These are phyloP conservation scores for Coemansia umbellata DNA, from an alignment of 192 early-diverging fungal species.

Conservation along the genomic window DNA sequence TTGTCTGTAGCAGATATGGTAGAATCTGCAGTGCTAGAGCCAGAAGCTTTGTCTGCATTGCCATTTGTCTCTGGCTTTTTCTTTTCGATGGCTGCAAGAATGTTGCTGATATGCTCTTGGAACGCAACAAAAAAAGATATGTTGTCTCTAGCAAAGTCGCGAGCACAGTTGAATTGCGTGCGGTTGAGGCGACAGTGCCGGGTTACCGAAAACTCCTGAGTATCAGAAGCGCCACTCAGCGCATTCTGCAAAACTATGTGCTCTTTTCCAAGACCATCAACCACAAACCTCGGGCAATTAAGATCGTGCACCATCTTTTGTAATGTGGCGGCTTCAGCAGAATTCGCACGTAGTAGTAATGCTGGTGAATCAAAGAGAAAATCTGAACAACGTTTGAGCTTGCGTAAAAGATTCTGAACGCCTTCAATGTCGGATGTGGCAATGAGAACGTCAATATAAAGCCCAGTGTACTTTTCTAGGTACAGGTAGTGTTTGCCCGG, in stretches of 20 bases:
- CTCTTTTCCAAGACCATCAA: slow-evolving; percentile 20
- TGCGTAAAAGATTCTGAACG: slow-evolving; percentile 29
- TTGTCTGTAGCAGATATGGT: background rate
- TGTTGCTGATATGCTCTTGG: slow-evolving; percentile 1
- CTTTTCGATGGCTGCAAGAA: background rate
- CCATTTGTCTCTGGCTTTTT: background rate
- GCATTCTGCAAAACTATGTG: slow-evolving; percentile 28
- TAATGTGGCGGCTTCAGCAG: slow-evolving; percentile 16
- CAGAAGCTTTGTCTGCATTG: background rate
- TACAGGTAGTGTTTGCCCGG: slow-evolving; percentile 50
- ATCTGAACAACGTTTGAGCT: slow-evolving; percentile 35
- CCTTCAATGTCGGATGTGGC: slow-evolving; percentile 35
- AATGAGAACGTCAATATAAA: slow-evolving; percentile 33
- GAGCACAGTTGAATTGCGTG: slow-evolving; percentile 28
- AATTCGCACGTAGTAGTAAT: background rate
- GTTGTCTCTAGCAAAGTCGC: slow-evolving; percentile 39
- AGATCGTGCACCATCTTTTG: slow-evolving; percentile 25
- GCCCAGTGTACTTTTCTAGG: slow-evolving; percentile 40
- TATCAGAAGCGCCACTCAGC: background rate
- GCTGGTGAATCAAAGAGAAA: slow-evolving; percentile 13
- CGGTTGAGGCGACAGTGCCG: slow-evolving; percentile 42
- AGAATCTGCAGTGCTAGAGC: background rate
- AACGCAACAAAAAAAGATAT: slow-evolving; percentile 22
- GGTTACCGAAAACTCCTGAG: slow-evolving; percentile 20
- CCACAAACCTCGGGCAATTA: slow-evolving; percentile 37